Evolutionary conservation across 805 yeast species (phyloP).

Genomic region (Suhomyces faveliae): DNA sequence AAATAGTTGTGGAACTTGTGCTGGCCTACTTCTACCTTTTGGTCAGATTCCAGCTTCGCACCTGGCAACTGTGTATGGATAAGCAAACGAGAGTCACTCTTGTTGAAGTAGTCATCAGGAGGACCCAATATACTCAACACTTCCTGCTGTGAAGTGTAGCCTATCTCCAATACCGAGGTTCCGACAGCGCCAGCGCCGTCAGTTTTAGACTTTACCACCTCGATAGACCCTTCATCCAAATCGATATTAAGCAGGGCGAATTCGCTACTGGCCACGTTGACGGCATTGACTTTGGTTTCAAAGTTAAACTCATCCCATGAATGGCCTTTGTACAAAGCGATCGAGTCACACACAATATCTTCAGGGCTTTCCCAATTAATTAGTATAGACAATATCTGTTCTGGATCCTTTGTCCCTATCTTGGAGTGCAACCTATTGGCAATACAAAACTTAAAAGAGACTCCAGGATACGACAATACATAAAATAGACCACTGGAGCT

Average conservation of each 20-base stretch:
- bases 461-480: slow-evolving; percentile 54
- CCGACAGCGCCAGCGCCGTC: background rate
- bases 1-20: slow-evolving; percentile 57
- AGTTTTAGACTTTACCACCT: background rate
- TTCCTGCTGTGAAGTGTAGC: slow-evolving; percentile 49
- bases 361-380: slow-evolving; percentile 31
- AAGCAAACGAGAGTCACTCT: slow-evolving; percentile 42
- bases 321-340: slow-evolving; percentile 41
- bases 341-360: slow-evolving; percentile 37
- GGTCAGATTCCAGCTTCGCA: background rate
- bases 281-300: background rate
- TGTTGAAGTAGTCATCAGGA: slow-evolving; percentile 52
- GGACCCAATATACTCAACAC: slow-evolving; percentile 50
- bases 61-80: slow-evolving; percentile 36
- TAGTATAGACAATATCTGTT: slow-evolving; percentile 25
- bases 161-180: slow-evolving; percentile 27
- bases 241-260: background rate
- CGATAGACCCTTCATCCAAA: background rate
- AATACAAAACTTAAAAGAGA: slow-evolving; percentile 48
- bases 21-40: slow-evolving; percentile 9
- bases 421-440: slow-evolving; percentile 16
- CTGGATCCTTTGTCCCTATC: slow-evolving; percentile 13
- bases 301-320: slow-evolving; percentile 25
- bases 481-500: slow-evolving; percentile 30
- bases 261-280: background rate